Percentiles rank a stretch among this genome's conserved stretches.
phyloP scores from a whole-genome alignment of 192 early-diverging fungal genomes.

The Piromyces sp. region DNA sequence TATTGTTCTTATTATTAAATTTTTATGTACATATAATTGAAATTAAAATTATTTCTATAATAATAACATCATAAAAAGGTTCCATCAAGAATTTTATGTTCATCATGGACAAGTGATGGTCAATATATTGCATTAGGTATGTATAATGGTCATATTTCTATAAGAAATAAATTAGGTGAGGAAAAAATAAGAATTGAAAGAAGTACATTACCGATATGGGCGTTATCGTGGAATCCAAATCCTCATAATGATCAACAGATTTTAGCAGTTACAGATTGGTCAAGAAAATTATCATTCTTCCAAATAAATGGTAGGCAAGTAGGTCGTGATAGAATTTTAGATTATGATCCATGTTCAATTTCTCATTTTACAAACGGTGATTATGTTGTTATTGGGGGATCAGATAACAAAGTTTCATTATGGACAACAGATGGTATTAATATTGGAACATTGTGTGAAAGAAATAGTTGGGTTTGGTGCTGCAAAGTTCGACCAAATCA shows the following conservation, averaged over 20 bases:
- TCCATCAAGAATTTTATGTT: constrained; percentile 16
- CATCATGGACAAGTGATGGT: constrained; percentile 37
- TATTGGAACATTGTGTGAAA: constrained; percentile 23
- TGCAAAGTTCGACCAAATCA: constrained; percentile 23
- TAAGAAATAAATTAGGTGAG: constrained; percentile 27
- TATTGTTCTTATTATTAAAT: too few relatives aligned
- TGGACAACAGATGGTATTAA: constrained; percentile 35
- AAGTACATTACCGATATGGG: constrained; percentile 21
- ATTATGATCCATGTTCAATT: constrained; percentile 26
- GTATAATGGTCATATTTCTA: constrained; percentile 31
- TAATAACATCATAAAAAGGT: constrained; percentile 11
- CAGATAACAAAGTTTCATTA: constrained; percentile 29
- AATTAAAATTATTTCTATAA: not conserved
- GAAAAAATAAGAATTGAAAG: constrained; percentile 35
- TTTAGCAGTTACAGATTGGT: constrained; percentile 37
- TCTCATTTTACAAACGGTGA: constrained; percentile 26
- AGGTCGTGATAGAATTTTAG: constrained; percentile 33
- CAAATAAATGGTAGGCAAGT: constrained; percentile 28
- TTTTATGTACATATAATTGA: too few relatives aligned
- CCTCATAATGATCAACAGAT: constrained; percentile 18
- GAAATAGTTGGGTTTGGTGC: constrained; percentile 30
- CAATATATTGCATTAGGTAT: constrained; percentile 34
- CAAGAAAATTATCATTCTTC: constrained; percentile 31
- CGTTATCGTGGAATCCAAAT: constrained; percentile 28
- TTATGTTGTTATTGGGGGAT: constrained; percentile 29